Percentiles rank a stretch among this genome's conserved stretches.
These are phyloP conservation scores for Bombardia bombarda DNA, from an alignment of 495 filamentous ascomycete genomes.

Conservation along the genomic window DNA sequence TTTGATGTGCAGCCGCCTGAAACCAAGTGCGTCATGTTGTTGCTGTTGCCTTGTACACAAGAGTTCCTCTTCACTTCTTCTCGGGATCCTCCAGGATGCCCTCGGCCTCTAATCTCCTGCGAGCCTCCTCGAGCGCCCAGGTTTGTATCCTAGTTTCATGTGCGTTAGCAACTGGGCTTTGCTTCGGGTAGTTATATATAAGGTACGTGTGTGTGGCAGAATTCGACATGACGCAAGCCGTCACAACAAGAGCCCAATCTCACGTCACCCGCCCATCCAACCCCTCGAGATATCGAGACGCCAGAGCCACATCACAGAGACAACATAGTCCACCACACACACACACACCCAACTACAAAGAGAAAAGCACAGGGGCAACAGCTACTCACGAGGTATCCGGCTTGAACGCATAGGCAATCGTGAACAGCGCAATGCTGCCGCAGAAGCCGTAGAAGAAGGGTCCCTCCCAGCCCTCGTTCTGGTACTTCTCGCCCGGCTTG, in stretches of 20 bases:
- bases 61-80: slow-evolving; percentile 5
- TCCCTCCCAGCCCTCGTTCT: slow-evolving; percentile 93
- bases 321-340: neutral
- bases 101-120: slow-evolving; percentile 86
- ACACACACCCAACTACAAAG: neutral
- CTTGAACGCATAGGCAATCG: slow-evolving; percentile 89
- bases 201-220: too few relatives aligned
- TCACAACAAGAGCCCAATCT: too few relatives aligned
- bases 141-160: slow-evolving; percentile 79
- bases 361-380: slow-evolving; percentile 2
- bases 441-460: slow-evolving; percentile 84
- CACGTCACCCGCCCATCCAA: slow-evolving; percentile 13
- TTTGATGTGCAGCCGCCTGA: too few relatives aligned
- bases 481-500: slow-evolving; percentile 85
- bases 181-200: too few relatives aligned
- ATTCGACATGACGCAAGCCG: too few relatives aligned
- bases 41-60: too few relatives aligned
- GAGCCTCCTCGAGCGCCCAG: slow-evolving; percentile 95
- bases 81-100: slow-evolving; percentile 77
- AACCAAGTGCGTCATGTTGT: too few relatives aligned
- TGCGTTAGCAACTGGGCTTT: too few relatives aligned
- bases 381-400: slow-evolving; percentile 93
- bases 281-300: slow-evolving; percentile 1
- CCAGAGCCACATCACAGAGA: neutral
- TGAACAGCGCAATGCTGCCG: slow-evolving; percentile 67